A percentile compares a stretch with the other conserved stretches of the same genome.
Evolutionary conservation across 1,139 yeast genomes (phyloP).

Genomic region (Yamadazyma atmosphaerica): DNA sequence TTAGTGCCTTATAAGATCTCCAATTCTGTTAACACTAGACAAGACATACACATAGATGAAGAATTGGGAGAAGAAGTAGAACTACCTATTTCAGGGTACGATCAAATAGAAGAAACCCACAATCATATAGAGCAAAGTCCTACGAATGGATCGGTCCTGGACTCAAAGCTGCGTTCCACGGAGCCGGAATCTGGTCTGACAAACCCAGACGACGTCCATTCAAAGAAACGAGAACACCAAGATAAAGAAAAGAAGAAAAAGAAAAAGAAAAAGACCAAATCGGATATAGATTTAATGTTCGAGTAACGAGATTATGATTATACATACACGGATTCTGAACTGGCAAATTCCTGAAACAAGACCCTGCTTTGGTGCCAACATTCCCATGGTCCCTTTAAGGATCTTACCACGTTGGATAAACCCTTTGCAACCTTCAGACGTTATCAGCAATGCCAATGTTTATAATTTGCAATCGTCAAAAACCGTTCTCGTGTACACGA

Average conservation of each 20-base stretch:
- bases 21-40: slow-evolving; percentile 7
- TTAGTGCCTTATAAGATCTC: slow-evolving; percentile 22
- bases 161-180: no score
- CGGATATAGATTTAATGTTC: slow-evolving; percentile 62
- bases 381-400: no score
- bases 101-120: background rate
- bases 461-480: background rate
- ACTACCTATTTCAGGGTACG: slow-evolving; percentile 1
- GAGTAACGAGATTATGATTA: slow-evolving; percentile 25
- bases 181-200: no score
- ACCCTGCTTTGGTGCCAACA: no score
- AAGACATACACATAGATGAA: background rate
- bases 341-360: no score
- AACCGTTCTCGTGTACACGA: background rate
- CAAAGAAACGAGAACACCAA: slow-evolving; percentile 11
- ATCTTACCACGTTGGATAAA: no score
- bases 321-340: background rate
- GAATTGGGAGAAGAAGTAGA: slow-evolving; percentile 10
- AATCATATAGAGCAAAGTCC: no score
- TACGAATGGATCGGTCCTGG: no score
- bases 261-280: slow-evolving; percentile 45
- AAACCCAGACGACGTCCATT: no score
- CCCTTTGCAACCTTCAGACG: no score
- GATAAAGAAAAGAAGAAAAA: slow-evolving; percentile 34
- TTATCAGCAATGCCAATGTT: background rate